phyloP scores from a whole-genome alignment of 768 basidiomycete genomes.

The Podaxis sp. region DNA sequence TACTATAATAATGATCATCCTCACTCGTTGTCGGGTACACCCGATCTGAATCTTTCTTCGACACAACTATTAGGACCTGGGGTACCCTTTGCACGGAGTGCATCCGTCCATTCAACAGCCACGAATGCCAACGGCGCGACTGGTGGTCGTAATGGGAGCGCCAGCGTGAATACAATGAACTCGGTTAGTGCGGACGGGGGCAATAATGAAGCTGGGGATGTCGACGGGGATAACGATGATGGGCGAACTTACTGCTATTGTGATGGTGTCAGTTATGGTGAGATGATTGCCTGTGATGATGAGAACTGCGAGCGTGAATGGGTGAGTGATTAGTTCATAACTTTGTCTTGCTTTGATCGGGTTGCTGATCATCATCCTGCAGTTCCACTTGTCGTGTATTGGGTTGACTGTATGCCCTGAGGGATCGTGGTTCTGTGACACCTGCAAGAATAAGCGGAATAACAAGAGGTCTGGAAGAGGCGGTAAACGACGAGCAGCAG shows the following conservation, averaged over 20 bases:
- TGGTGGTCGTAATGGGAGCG: constrained; percentile 20
- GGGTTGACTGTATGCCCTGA: constrained; percentile 65
- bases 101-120: constrained; percentile 32
- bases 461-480: constrained; percentile 52
- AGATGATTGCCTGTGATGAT: constrained; percentile 95
- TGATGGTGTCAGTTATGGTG: constrained; percentile 80
- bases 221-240: constrained; percentile 59
- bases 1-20: constrained; percentile 38
- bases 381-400: constrained; percentile 84
- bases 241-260: constrained; percentile 83
- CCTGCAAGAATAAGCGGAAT: constrained; percentile 57
- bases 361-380: constrained; percentile 13
- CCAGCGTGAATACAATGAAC: background rate
- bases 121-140: constrained; percentile 33
- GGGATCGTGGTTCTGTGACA: constrained; percentile 76
- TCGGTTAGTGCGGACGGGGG: constrained; percentile 19
- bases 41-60: constrained; percentile 52
- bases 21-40: constrained; percentile 36
- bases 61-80: constrained; percentile 71
- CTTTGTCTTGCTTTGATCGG: background rate
- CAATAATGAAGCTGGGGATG: constrained; percentile 44
- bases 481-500: constrained; percentile 46
- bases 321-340: constrained; percentile 53
- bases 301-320: constrained; percentile 81
- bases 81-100: constrained; percentile 64